Base-by-base conservation (phyloP, 306 rosid species). In the Arachis stenosperma region DNA sequence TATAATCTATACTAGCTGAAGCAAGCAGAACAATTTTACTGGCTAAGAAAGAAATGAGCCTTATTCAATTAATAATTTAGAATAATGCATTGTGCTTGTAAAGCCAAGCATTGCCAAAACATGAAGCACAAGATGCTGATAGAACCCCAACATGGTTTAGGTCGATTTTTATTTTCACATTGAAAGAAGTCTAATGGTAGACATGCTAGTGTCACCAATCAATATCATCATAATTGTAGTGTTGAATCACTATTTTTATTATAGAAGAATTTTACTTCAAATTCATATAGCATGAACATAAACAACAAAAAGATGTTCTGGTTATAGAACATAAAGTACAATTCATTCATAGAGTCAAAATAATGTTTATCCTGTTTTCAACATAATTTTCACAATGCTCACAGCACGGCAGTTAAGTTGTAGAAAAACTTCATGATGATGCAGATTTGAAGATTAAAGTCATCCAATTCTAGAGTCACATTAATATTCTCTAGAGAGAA, bases 341-440 rank as follows among this genome's bases (percentile, higher is more conserved):
- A 66, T 44, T 11, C 53, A 67, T 51, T 56, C 7, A 51, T 14
- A n/a, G 64, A 75, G 36, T 33, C 27, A 56, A 33, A 48, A 17
- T 9, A 52, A 4, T 3, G 17, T 33, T 43, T 67, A 65, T 11
- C 51, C 7, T 44, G 22, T 29, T 37, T 47, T 39, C 41, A 51
- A 29, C 53, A 42, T 44, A 43, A 39, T 42, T 33, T 33, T 33
- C 37, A 33, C 37, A 36, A 43, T 27, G 65, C 65, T 43, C 66
- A 78, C 46, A 10, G 60, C 62, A 43, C 48, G 8, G 13, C 47
- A 17, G 14, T n/a, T 4, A 67, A 68, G 60, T 17, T 60, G 55
- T 54, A 48, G 53, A 67, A 69, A 70, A 61, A 22, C 54, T 70
- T 57, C 37, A 48, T 43, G 42, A 65, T 65, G 70, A 70, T 74